Evolutionary conservation across 2,329 filamentous ascomycete genomes (phyloP).

Genomic region (Passalora sequoiae): DNA sequence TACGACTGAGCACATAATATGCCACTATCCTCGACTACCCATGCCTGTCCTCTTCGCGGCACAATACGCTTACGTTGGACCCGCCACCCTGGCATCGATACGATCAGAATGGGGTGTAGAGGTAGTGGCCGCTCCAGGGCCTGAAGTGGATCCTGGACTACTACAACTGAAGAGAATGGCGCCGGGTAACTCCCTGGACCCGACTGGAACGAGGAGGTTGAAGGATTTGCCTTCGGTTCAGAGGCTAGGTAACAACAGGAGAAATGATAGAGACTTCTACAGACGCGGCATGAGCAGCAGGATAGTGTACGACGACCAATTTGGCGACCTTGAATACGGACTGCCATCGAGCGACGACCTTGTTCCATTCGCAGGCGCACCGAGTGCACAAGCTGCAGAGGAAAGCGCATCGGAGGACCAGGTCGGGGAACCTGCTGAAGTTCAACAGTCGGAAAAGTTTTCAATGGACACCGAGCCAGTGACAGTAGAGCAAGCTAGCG

Average conservation of each 20-base stretch:
- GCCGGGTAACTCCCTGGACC: constrained; percentile 38
- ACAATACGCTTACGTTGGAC: constrained; percentile 77
- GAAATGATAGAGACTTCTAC: constrained; percentile 6
- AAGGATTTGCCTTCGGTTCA: constrained; percentile 29
- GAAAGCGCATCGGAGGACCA: not conserved
- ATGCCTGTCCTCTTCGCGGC: constrained; percentile 82
- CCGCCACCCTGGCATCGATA: constrained; percentile 66
- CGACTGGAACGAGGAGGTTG: constrained; percentile 25
- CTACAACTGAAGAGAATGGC: constrained; percentile 65
- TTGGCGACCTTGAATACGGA: constrained; percentile 59
- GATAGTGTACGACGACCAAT: constrained; percentile 77
- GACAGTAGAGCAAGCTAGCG: constrained; percentile 57
- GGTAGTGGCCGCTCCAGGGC: constrained; percentile 74
- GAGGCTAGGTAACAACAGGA: constrained; percentile 6
- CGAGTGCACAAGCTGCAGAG: constrained; percentile 7
- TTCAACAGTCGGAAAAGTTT: constrained; percentile 2
- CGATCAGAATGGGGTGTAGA: constrained; percentile 89
- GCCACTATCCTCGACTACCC: constrained; percentile 84
- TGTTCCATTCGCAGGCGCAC: constrained; percentile 22
- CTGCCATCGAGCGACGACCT: constrained; percentile 16
- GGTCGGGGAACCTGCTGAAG: not conserved
- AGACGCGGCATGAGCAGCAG: constrained; percentile 65
- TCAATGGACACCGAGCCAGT: constrained; percentile 29
- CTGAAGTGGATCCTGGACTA: constrained; percentile 85
- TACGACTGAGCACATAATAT: constrained; percentile 79